phyloP scores from a whole-genome alignment of 108 stramenopile species.

The Craspedostauros australis region DNA sequence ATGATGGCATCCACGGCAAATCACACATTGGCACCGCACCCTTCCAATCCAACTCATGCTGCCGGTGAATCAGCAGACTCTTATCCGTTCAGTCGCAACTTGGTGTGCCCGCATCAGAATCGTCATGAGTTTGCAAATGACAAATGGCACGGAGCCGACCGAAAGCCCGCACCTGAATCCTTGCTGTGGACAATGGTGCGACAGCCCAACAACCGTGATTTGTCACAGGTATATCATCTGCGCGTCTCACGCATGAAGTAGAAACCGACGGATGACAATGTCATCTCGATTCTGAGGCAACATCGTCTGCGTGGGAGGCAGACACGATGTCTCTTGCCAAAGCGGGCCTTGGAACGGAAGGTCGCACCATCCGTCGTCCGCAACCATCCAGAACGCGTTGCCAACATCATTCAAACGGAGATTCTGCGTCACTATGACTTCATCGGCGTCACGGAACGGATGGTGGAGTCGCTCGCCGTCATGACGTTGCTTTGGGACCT shows the following conservation, averaged over 20 bases:
- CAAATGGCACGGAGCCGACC: background rate
- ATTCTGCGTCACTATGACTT: conserved; percentile 46
- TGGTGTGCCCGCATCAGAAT: conserved; percentile 5
- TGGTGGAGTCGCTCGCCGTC: conserved; percentile 41
- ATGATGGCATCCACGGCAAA: background rate
- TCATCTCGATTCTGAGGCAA: background rate
- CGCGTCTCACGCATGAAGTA: background rate
- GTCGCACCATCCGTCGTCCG: too few relatives aligned
- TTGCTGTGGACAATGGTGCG: conserved; percentile 10
- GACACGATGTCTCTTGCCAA: too few relatives aligned
- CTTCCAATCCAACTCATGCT: too few relatives aligned
- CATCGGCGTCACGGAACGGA: conserved; percentile 39
- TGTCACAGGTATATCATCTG: background rate
- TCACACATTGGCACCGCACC: too few relatives aligned
- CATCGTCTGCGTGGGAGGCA: conserved; percentile 3
- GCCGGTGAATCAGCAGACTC: too few relatives aligned
- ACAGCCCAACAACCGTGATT: conserved; percentile 3
- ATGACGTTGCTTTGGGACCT: conserved; percentile 25
- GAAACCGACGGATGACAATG: conserved; percentile 1
- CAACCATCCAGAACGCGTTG: background rate
- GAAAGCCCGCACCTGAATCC: background rate
- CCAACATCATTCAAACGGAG: background rate
- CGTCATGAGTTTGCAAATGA: conserved; percentile 4
- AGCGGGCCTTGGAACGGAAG: too few relatives aligned
- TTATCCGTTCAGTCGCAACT: too few relatives aligned